phyloP scores from a whole-genome alignment of 2,329 filamentous ascomycete species.

The Bipolaris oryzae region DNA sequence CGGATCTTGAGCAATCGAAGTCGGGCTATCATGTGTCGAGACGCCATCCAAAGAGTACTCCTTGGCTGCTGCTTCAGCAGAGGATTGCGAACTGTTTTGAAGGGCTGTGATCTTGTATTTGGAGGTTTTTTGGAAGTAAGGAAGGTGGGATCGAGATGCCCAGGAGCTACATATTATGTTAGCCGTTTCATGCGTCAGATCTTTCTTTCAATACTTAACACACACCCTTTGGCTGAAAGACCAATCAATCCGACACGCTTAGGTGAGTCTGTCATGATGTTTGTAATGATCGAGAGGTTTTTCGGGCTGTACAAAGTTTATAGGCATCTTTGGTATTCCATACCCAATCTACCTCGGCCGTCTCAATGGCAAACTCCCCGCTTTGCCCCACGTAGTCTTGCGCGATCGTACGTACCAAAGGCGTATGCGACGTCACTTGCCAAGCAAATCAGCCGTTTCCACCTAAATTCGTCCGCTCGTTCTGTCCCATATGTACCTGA shows the following conservation, averaged over 20 bases:
- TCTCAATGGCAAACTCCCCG: too few relatives aligned
- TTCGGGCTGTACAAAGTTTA: too few relatives aligned
- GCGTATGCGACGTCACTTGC: too few relatives aligned
- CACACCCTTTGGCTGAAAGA: slow-evolving; percentile 39
- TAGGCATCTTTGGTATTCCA: too few relatives aligned
- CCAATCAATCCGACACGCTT: slow-evolving; percentile 43
- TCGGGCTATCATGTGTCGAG: slow-evolving; percentile 51
- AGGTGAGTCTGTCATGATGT: not conserved
- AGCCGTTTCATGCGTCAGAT: not conserved
- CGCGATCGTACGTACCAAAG: too few relatives aligned
- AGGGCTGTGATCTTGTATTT: slow-evolving; percentile 58
- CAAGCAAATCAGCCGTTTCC: too few relatives aligned
- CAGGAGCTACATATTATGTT: slow-evolving; percentile 37
- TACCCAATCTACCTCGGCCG: too few relatives aligned
- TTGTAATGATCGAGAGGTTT: not conserved
- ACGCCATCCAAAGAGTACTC: slow-evolving; percentile 49
- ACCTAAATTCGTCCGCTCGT: too few relatives aligned
- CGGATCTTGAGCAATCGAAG: slow-evolving; percentile 54
- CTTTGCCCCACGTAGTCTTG: too few relatives aligned
- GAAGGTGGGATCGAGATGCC: slow-evolving; percentile 49
- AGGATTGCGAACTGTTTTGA: slow-evolving; percentile 55
- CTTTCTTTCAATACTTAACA: not conserved
- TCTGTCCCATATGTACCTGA: too few relatives aligned
- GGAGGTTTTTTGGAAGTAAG: slow-evolving; percentile 39
- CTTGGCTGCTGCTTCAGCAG: slow-evolving; percentile 49